Evolutionary conservation across 331 rosid genomes (phyloP).

Genomic region (Prunus yedoensis): DNA sequence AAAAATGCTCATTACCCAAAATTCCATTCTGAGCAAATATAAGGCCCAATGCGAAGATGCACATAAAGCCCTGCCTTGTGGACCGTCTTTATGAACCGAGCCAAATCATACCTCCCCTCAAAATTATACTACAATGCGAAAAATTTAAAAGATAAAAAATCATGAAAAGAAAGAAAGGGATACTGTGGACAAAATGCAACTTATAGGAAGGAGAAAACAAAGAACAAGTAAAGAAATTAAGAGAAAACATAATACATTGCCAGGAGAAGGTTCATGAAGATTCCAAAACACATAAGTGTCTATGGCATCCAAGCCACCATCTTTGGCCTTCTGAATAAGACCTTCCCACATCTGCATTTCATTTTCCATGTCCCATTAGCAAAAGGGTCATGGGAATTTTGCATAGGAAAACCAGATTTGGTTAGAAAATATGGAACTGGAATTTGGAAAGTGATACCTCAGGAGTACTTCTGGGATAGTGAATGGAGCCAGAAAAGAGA

Average conservation of each 20-base stretch:
- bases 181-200: neutral
- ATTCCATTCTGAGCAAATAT: conserved; percentile 53
- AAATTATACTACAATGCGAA: conserved; percentile 34
- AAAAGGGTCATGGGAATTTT: neutral
- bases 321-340: conserved; percentile 35
- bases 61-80: conserved; percentile 40
- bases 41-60: conserved; percentile 59
- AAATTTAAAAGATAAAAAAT: neutral
- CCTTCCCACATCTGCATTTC: conserved; percentile 52
- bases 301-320: conserved; percentile 45
- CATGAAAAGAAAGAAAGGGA: neutral
- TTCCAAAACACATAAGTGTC: conserved; percentile 55
- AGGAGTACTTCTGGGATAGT: conserved; percentile 47
- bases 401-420: conserved; percentile 9
- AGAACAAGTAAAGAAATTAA: neutral
- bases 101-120: conserved; percentile 37
- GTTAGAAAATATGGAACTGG: neutral
- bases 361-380: neutral
- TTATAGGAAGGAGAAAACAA: neutral
- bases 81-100: conserved; percentile 35
- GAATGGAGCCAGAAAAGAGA: conserved; percentile 48
- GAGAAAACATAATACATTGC: conserved; percentile 17
- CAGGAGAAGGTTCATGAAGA: conserved; percentile 49
- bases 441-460: conserved; percentile 20
- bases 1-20: conserved; percentile 33